Evolutionary conservation across 2,329 filamentous ascomycete genomes (phyloP), one percentile per base, ranked within the genome.

Genomic region (Teratosphaeria epicoccoides): DNA sequence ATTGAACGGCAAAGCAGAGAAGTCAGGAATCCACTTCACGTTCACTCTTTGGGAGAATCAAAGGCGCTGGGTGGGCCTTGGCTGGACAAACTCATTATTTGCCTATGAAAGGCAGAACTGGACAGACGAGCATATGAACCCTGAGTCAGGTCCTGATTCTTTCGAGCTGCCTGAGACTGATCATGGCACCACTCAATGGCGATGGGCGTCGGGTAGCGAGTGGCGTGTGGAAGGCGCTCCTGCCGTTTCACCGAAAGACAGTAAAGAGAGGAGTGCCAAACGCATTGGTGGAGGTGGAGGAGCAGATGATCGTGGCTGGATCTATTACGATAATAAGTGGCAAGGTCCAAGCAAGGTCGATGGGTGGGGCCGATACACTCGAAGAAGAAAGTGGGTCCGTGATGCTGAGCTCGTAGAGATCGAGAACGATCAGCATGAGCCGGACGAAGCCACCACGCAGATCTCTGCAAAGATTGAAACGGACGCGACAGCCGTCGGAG

Each of bases 321-420:
- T 95, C 33, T 98, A 93, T 69, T 98, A 96, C 66, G 93, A 98
- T 64, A 97, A 91, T 67, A 96, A 95, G 85, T 98, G 93, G 93
- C 84, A 89, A 66, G 85, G 88, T 60, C 90, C 90, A 17, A 84
- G 87, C 14, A 80, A 88, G 54, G 88, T 87, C 3, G 93, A 98
- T 62, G 88, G 90, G 49, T 98, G 93, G 93, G 87, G 87, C 40
- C 83, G 88, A 52, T 98, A 95, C 77, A 98, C 93, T 0, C 81
- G 93, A 12, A 82, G 93, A 22, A 76, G 93, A 56, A 96, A 97
- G 71, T 98, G 93, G 93, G 93, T 88, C 65, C 86, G 93, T 37
- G 93, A 97, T 65, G 93, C 93, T 9, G 93, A 98, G 71, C 79
- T 98, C 3, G 88, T 96, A 28, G 93, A 98, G 65, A 72, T 84